Percentiles rank a stretch among this genome's conserved stretches.
Conservation (phyloP, 106 monocot genomes). For the Phalaenopsis aphrodite region DNA sequence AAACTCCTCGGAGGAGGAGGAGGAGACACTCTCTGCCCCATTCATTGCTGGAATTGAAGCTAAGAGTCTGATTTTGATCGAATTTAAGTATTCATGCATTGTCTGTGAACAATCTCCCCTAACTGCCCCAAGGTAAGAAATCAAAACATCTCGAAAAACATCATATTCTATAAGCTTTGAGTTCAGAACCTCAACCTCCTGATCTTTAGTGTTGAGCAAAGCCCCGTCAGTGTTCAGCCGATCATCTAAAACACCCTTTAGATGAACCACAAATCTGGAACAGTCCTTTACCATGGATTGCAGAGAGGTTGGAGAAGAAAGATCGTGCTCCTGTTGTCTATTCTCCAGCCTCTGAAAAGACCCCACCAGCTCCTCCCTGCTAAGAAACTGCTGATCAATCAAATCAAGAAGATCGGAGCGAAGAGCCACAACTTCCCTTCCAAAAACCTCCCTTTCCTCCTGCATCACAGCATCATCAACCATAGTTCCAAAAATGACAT, state of each 20-base stretch:
- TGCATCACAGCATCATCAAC: conserved; percentile 15
- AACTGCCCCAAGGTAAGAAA: conserved; percentile 56
- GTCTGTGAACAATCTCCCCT: conserved; percentile 24
- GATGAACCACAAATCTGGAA: conserved; percentile 36
- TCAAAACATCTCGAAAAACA: conserved; percentile 42
- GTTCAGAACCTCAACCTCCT: conserved; percentile 65
- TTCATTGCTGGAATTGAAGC: conserved; percentile 39
- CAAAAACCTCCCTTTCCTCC: conserved; percentile 80
- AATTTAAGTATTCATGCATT: conserved; percentile 26
- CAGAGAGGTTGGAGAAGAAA: conserved; percentile 30
- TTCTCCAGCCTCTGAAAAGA: conserved; percentile 6
- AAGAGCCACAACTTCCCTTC: conserved; percentile 45
- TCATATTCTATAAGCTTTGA: conserved; percentile 30
- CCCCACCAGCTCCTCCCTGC: conserved; percentile 10
- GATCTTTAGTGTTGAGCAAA: conserved; percentile 38
- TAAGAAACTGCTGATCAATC: conserved; percentile 14
- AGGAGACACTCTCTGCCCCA: conserved; percentile 20
- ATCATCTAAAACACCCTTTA: conserved; percentile 30
- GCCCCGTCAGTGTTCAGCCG: conserved; percentile 23
- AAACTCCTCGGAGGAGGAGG: conserved; percentile 10
- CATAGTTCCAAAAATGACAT: not conserved
- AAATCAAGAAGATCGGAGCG: conserved; percentile 35
- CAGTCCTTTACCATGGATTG: conserved; percentile 65
- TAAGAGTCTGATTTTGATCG: conserved; percentile 27
- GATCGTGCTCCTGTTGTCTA: conserved; percentile 15